Evolutionary conservation across 2,329 filamentous ascomycete species (phyloP), one percentile per base, ranked within the genome.

Genomic region (Peltaster fructicola): DNA sequence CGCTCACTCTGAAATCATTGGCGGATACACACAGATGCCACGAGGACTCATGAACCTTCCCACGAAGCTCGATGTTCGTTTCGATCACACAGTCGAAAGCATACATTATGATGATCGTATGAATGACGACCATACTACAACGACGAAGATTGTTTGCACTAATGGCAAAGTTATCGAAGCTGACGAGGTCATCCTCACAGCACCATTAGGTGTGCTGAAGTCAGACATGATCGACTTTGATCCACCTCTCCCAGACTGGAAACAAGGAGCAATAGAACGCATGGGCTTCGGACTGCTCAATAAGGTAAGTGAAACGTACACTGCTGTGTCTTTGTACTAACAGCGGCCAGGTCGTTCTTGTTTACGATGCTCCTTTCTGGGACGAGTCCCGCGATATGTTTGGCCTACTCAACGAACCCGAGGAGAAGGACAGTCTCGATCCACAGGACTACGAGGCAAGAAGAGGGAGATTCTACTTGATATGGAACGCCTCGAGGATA

Each of bases 241-340:
- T n/a, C 88, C 88, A 20, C 66, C 79, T 14, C 59, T 98, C n/a
- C 85, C 90, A 3, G 56, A 69, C 0, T 90, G 80, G 75, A 98
- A 98, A 51, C 56, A 59, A 10, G 75, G 69, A 14, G 74, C 78
- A 14, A 82, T 98, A 33, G 57, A 68, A 18, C 73, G 85, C 10
- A 68, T 98, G 35, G 90, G 88, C 1, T 98, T 85, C 44, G 90
- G 90, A 1, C 65, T 92, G 20, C 61, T 98, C 38, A 98, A 98
- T 59, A 98, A 98, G 53, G 76, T 59, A 35, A 17, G 33, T 29
- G 19, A 4, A 14, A 22, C 7, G 8, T 17, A n/a, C 16, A 15
- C 8, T 16, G 11, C 4, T 17, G 5, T 24, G 15, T 22, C 23
- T 9, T 13, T 16, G 17, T 17, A 14, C 37, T 43, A 18, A 41